These are phyloP conservation scores for Diaporthe sp. DNA, from an alignment of 2,329 filamentous ascomycete genomes.

Conservation along the genomic window DNA sequence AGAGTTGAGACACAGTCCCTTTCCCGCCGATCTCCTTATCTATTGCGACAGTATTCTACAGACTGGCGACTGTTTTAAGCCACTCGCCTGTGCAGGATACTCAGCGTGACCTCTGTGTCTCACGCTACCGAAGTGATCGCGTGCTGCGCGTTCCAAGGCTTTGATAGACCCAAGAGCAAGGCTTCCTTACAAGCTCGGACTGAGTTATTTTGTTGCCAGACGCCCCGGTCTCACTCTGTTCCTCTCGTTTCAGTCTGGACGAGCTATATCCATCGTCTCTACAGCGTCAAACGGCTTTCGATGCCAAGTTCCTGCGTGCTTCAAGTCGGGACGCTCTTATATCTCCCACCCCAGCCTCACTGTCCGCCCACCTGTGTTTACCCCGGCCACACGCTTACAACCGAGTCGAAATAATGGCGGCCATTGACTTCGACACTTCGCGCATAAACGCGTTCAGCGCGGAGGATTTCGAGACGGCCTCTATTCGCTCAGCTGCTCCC, in stretches of 20 bases:
- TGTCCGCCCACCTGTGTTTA: neutral
- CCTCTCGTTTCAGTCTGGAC: neutral
- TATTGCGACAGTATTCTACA: slow-evolving; percentile 26
- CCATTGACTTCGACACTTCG: slow-evolving; percentile 36
- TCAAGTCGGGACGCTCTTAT: neutral
- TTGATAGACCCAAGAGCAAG: slow-evolving; percentile 34
- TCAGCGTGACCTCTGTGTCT: slow-evolving; percentile 39
- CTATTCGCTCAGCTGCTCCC: slow-evolving; percentile 76
- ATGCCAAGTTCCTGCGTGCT: slow-evolving; percentile 23
- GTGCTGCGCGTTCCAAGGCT: slow-evolving; percentile 37
- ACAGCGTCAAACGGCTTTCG: neutral
- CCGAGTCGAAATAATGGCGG: slow-evolving; percentile 32
- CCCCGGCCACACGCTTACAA: slow-evolving; percentile 14
- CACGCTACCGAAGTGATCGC: slow-evolving; percentile 37
- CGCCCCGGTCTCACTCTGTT: slow-evolving; percentile 7
- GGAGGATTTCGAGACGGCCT: slow-evolving; percentile 77
- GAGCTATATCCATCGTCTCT: neutral
- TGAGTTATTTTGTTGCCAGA: slow-evolving; percentile 25
- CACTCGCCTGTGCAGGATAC: slow-evolving; percentile 22
- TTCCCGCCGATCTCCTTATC: slow-evolving; percentile 23
- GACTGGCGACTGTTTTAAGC: slow-evolving; percentile 19
- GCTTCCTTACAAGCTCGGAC: slow-evolving; percentile 29
- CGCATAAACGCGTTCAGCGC: slow-evolving; percentile 46
- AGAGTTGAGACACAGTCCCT: slow-evolving; percentile 6
- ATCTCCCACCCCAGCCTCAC: slow-evolving; percentile 22